Percentiles rank a stretch among this genome's conserved stretches.
Evolutionary conservation across 768 basidiomycete species (phyloP).

Genomic region (Sutorius australiensis): DNA sequence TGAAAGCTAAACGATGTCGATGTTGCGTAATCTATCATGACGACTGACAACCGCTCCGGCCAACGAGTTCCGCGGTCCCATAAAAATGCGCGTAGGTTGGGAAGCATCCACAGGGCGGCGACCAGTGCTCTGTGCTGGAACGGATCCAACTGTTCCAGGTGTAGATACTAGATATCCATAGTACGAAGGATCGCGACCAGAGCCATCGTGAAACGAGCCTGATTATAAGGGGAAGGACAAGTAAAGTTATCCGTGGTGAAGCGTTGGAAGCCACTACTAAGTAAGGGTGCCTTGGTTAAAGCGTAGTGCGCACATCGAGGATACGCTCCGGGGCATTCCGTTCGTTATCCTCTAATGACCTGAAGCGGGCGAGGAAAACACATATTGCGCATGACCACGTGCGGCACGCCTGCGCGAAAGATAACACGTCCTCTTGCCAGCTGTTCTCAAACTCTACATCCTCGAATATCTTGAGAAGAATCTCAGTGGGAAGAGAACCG

Average conservation of each 20-base stretch:
- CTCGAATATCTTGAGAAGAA: slow-evolving; percentile 19
- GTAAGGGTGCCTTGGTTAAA: slow-evolving; percentile 10
- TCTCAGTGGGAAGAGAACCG: slow-evolving; percentile 17
- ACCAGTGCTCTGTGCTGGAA: slow-evolving; percentile 12
- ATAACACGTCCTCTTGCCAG: slow-evolving; percentile 22
- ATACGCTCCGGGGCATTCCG: slow-evolving; percentile 1
- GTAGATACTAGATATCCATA: slow-evolving; percentile 7
- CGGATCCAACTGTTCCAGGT: slow-evolving; percentile 12
- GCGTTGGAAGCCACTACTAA: slow-evolving; percentile 10
- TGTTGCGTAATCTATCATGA: neutral
- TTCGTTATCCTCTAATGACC: slow-evolving; percentile 16
- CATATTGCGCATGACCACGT: slow-evolving; percentile 25
- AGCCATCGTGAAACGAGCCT: slow-evolving; percentile 13
- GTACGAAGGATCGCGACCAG: slow-evolving; percentile 17
- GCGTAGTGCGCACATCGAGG: slow-evolving; percentile 1
- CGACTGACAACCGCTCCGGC: neutral
- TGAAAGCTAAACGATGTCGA: slow-evolving; percentile 17
- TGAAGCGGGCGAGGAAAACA: slow-evolving; percentile 10
- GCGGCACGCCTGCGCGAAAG: slow-evolving; percentile 25
- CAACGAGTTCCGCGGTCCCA: slow-evolving; percentile 3
- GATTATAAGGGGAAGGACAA: neutral
- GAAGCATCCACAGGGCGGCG: slow-evolving; percentile 6
- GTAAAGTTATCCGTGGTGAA: slow-evolving; percentile 19
- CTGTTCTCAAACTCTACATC: slow-evolving; percentile 16
- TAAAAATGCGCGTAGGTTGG: slow-evolving; percentile 10